phyloP scores from a whole-genome alignment of 78 protist genomes.

The Dictyostelium citrinum region DNA sequence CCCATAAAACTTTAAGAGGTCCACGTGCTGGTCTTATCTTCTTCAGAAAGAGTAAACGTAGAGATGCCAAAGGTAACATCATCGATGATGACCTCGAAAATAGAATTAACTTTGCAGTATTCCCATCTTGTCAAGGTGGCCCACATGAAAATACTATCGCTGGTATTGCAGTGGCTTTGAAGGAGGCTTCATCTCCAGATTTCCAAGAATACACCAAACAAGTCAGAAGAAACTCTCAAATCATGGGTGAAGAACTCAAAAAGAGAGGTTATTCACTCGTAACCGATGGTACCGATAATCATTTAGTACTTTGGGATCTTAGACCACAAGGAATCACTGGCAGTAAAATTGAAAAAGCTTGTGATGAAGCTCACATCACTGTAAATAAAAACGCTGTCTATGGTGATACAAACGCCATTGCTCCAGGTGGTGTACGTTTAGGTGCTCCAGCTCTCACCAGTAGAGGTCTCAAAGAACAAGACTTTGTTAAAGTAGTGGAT shows the following conservation, averaged over 20 bases:
- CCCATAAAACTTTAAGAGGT: conserved; percentile 99
- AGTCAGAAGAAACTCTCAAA: conserved; percentile 88
- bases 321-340: conserved; percentile 95
- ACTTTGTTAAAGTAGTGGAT: conserved; percentile 94
- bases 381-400: conserved; percentile 98
- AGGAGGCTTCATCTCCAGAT: conserved; percentile 89
- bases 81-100: conserved; percentile 82
- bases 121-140: conserved; percentile 98
- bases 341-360: conserved; percentile 92
- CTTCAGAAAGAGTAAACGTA: conserved; percentile 89
- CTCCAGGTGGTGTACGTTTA: conserved; percentile 98
- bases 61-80: conserved; percentile 47
- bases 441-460: conserved; percentile 97
- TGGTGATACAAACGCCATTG: conserved; percentile 95
- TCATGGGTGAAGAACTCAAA: conserved; percentile 87
- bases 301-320: conserved; percentile 96
- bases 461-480: conserved; percentile 92
- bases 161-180: conserved; percentile 95
- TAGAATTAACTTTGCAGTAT: conserved; percentile 94
- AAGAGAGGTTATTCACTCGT: conserved; percentile 93
- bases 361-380: conserved; percentile 93
- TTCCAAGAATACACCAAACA: conserved; percentile 91
- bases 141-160: conserved; percentile 99
- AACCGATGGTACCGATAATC: conserved; percentile 99
- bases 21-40: conserved; percentile 99